Percentiles rank a stretch among this genome's conserved stretches.
phyloP scores from a whole-genome alignment of 306 rosid genomes.

The Medicago arabica region DNA sequence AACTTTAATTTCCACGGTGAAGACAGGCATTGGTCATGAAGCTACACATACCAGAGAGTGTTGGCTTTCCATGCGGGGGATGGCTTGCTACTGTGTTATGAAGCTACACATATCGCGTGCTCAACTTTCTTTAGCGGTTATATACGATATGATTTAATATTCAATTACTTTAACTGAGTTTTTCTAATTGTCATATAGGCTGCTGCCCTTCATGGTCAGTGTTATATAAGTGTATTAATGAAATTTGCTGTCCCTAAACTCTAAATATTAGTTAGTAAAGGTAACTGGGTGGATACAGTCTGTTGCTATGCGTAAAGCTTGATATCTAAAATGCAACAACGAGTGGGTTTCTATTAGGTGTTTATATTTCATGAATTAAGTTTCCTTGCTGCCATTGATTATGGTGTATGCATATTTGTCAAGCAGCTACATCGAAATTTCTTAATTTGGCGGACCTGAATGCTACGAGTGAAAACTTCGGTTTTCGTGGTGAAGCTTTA shows the following conservation, averaged over 20 bases:
- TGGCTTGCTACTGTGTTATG: not conserved
- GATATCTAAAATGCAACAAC: conserved; percentile 10
- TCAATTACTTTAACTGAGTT: conserved; percentile 4
- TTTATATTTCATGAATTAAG: conserved; percentile 34
- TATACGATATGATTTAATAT: conserved; percentile 19
- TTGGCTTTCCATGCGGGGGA: not conserved
- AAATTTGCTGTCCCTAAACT: conserved; percentile 5
- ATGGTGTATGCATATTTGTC: conserved; percentile 30
- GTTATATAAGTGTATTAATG: conserved; percentile 9
- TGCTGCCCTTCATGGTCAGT: conserved; percentile 19
- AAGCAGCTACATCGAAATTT: conserved; percentile 86
- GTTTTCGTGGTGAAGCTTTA: conserved; percentile 91
- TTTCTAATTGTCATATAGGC: conserved; percentile 1
- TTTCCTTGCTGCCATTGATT: conserved; percentile 44
- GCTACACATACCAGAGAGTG: not conserved
- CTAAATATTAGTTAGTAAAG: conserved; percentile 5
- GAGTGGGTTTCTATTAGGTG: conserved; percentile 24
- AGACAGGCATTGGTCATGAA: not conserved
- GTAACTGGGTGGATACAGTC: conserved; percentile 17
- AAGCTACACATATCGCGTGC: not conserved
- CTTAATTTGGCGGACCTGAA: conserved; percentile 57
- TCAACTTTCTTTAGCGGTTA: conserved; percentile 26
- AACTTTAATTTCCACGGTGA: not conserved
- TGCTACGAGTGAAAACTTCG: conserved; percentile 62
- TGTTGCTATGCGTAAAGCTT: conserved; percentile 17